Evolutionary conservation across 495 filamentous ascomycete genomes (phyloP).

Genomic region (Sordaria brevicollis): DNA sequence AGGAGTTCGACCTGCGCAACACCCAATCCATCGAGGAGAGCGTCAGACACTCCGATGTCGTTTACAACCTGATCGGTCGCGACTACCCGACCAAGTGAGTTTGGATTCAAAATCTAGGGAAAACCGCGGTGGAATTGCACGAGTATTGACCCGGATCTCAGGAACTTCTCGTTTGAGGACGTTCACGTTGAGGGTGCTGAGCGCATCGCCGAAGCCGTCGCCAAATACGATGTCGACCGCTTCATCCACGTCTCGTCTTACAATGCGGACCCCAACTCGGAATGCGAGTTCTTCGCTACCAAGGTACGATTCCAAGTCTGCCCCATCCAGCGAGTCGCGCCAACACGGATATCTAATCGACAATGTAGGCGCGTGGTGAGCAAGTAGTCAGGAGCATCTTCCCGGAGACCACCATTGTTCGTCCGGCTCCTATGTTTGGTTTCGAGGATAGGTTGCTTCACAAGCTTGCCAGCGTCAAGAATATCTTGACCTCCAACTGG

Average conservation of each 20-base stretch:
- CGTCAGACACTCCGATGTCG: constrained; percentile 91
- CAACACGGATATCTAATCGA: constrained; percentile 1
- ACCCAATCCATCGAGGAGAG: constrained; percentile 93
- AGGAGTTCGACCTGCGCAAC: constrained; percentile 95
- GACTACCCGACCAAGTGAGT: constrained; percentile 92
- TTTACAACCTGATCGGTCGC: constrained; percentile 90
- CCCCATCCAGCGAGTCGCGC: not conserved
- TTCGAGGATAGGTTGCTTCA: constrained; percentile 89
- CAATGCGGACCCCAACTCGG: constrained; percentile 72
- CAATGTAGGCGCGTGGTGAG: constrained; percentile 62
- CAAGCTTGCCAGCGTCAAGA: constrained; percentile 65
- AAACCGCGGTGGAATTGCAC: not conserved
- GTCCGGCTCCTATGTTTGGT: constrained; percentile 87
- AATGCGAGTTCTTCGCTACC: constrained; percentile 78
- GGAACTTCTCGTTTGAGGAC: constrained; percentile 88
- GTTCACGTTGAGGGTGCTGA: constrained; percentile 92
- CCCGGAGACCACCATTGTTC: constrained; percentile 95
- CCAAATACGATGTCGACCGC: constrained; percentile 96
- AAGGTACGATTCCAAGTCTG: constrained; percentile 47
- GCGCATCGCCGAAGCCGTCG: constrained; percentile 88
- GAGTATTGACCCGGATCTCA: constrained; percentile 17
- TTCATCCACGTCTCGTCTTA: constrained; percentile 96
- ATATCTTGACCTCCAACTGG: constrained; percentile 81
- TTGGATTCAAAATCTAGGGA: not conserved
- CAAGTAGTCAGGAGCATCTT: constrained; percentile 79